A percentile compares a stretch with the other conserved stretches of the same genome.
Conservation (phyloP, 495 filamentous ascomycete species). For the Trichoderma gamsii region DNA sequence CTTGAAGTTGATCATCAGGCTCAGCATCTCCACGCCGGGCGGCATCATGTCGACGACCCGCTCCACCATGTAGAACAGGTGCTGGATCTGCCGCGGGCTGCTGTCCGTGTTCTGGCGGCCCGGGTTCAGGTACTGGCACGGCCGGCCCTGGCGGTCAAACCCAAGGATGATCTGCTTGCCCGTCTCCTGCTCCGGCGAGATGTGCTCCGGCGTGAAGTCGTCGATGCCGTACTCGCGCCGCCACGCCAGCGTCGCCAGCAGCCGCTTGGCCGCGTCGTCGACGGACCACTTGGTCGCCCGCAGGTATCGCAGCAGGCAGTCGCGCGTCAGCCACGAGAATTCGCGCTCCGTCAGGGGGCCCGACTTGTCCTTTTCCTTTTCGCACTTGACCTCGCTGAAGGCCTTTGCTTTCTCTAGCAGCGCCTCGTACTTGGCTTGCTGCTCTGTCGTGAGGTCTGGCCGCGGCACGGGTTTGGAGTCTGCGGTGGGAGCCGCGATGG, state of each 20-base stretch:
- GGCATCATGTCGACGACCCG: constrained; percentile 80
- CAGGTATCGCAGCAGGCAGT: constrained; percentile 88
- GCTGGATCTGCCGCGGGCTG: constrained; percentile 86
- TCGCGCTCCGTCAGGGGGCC: constrained; percentile 71
- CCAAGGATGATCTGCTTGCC: constrained; percentile 88
- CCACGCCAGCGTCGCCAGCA: constrained; percentile 79
- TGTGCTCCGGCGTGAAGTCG: constrained; percentile 72
- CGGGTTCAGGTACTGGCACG: constrained; percentile 84
- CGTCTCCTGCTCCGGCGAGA: constrained; percentile 86
- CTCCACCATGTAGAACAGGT: constrained; percentile 94
- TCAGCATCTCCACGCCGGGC: constrained; percentile 75
- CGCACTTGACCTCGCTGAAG: constrained; percentile 66
- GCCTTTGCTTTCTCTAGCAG: constrained; percentile 59
- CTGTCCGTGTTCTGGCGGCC: constrained; percentile 84
- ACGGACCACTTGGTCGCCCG: constrained; percentile 88
- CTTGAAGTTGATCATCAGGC: constrained; percentile 84
- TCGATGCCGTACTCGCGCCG: constrained; percentile 76
- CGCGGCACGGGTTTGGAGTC: constrained; percentile 47
- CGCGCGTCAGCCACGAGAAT: constrained; percentile 81
- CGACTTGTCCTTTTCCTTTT: constrained; percentile 51
- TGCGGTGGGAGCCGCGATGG: constrained; percentile 58
- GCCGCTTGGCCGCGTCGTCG: constrained; percentile 65
- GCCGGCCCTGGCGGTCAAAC: constrained; percentile 74
- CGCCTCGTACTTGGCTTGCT: constrained; percentile 73
- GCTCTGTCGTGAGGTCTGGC: constrained; percentile 60